These are phyloP conservation scores for Aciculosporium take DNA, from an alignment of 2,329 filamentous ascomycete genomes.

Conservation along the genomic window DNA sequence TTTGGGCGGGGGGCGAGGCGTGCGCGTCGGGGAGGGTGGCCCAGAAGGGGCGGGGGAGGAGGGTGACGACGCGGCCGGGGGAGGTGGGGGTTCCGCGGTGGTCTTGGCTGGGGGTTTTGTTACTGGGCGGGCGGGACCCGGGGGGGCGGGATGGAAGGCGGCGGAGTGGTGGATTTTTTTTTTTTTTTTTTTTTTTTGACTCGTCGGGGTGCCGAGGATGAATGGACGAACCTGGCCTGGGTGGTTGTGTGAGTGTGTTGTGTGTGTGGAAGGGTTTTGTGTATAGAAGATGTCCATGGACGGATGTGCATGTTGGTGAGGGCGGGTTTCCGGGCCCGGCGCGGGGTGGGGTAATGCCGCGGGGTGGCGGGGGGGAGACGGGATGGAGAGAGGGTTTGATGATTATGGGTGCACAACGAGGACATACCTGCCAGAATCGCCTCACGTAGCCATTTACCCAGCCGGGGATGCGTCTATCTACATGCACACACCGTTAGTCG, in stretches of 20 bases:
- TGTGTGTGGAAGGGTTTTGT: no score
- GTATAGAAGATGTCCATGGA: no score
- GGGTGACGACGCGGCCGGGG: constrained; percentile 82
- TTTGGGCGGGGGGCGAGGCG: constrained; percentile 44
- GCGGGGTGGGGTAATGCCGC: no score
- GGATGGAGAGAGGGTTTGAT: no score
- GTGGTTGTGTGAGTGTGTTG: no score
- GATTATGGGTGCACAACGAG: not conserved
- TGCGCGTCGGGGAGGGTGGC: constrained; percentile 57
- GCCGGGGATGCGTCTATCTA: constrained; percentile 73
- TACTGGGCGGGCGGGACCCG: not conserved
- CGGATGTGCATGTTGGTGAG: no score
- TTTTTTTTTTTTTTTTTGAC: not conserved
- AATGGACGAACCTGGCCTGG: no score
- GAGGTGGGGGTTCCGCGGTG: constrained; percentile 81
- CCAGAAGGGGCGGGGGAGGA: constrained; percentile 79
- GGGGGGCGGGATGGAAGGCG: not conserved
- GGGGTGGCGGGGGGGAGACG: no score
- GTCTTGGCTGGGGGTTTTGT: constrained; percentile 55
- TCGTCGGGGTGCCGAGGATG: no score
- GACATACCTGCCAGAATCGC: constrained; percentile 88
- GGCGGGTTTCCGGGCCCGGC: no score
- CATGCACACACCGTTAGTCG: not conserved
- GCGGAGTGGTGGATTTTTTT: no score
- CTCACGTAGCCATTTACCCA: constrained; percentile 90